Conservation (phyloP, 352 stramenopile species). For the Lagenidium sp. region DNA sequence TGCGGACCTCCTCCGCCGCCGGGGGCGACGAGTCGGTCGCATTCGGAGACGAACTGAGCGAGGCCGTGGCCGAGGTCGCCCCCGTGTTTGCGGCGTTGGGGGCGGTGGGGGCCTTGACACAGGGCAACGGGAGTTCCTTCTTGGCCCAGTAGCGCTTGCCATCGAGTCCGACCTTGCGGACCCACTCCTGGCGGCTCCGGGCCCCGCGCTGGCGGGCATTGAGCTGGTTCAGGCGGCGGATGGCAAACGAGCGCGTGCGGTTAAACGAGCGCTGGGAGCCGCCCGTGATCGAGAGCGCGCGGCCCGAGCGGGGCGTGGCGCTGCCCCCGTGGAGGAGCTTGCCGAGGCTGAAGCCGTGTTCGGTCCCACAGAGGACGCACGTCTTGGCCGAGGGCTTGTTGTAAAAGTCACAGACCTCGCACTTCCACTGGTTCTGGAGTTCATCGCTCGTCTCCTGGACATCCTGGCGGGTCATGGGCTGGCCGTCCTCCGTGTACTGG, state of each 20-base stretch:
- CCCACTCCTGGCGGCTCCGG: constrained; percentile 75
- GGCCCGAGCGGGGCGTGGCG: constrained; percentile 26
- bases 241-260: constrained; percentile 77
- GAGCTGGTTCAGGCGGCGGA: constrained; percentile 83
- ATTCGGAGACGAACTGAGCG: constrained; percentile 9
- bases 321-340: constrained; percentile 18
- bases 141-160: constrained; percentile 82
- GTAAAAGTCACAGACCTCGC: constrained; percentile 84
- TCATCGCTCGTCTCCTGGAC: constrained; percentile 80
- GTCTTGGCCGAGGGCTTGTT: constrained; percentile 74
- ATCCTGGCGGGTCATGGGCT: constrained; percentile 81
- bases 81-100: constrained; percentile 1
- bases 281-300: constrained; percentile 30
- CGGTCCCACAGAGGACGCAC: constrained; percentile 76
- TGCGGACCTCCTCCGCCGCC: constrained; percentile 5
- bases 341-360: constrained; percentile 70
- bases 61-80: constrained; percentile 1
- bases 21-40: no score
- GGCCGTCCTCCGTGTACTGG: constrained; percentile 82
- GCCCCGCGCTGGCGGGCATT: constrained; percentile 73
- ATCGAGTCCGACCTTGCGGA: constrained; percentile 72
- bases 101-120: constrained; percentile 4
- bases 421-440: constrained; percentile 78
- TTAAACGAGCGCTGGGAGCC: constrained; percentile 62
- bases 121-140: constrained; percentile 44